Evolutionary conservation across 2,329 filamentous ascomycete species (phyloP).

Genomic region (Penicillium sp.): DNA sequence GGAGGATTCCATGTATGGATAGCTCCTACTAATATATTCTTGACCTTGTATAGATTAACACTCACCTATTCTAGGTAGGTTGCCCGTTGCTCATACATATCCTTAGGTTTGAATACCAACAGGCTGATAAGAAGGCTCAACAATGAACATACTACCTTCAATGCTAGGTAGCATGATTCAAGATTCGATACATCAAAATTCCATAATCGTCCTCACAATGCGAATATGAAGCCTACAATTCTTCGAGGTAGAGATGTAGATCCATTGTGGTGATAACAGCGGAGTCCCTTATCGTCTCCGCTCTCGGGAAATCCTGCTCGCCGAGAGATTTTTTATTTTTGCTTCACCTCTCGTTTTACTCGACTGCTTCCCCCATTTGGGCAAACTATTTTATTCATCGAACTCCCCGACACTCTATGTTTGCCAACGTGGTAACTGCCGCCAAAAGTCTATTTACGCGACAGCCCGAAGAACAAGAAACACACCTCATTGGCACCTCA

Average conservation of each 20-base stretch:
- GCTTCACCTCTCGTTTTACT: conserved; percentile 12
- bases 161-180: too few species aligned
- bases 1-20: too few species aligned
- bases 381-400: not conserved
- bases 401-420: conserved; percentile 33
- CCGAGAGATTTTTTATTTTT: conserved; percentile 27
- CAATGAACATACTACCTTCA: too few species aligned
- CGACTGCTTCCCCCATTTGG: conserved; percentile 5
- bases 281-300: conserved; percentile 15
- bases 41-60: too few species aligned
- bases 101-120: too few species aligned
- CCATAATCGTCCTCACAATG: too few species aligned
- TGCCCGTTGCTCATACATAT: too few species aligned
- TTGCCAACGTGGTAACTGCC: conserved; percentile 41
- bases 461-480: conserved; percentile 23
- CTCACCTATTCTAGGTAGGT: too few species aligned
- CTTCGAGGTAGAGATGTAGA: not conserved
- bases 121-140: too few species aligned
- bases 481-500: conserved; percentile 13
- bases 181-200: too few species aligned
- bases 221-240: too few species aligned
- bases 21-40: too few species aligned
- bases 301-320: conserved; percentile 24
- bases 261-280: conserved; percentile 1
- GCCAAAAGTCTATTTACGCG: conserved; percentile 42